Conservation (phyloP, 2,329 filamentous ascomycete species). For the Sclerotinia glacialis region DNA sequence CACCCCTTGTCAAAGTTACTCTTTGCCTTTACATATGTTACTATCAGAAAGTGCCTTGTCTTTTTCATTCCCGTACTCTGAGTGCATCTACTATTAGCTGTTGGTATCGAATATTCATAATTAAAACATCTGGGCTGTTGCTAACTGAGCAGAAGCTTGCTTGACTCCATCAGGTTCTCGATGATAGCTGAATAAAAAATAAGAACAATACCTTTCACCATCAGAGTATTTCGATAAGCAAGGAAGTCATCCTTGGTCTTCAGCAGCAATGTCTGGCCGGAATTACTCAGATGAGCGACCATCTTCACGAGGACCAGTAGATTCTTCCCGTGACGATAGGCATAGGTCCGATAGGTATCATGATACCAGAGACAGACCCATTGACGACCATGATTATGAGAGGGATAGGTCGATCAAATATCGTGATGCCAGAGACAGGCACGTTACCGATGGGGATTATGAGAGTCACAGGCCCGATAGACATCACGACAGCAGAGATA, state of each 20-base stretch:
- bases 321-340: background rate
- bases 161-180: background rate
- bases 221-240: background rate
- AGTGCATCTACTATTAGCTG: background rate
- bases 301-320: background rate
- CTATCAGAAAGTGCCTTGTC: background rate
- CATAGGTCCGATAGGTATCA: background rate
- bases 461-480: background rate
- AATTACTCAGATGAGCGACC: background rate
- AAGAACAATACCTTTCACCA: background rate
- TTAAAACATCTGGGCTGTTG: background rate
- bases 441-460: background rate
- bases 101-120: background rate
- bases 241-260: background rate
- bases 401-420: background rate
- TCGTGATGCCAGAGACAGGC: background rate
- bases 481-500: background rate
- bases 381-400: background rate
- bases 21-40: background rate
- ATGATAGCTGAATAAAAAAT: constrained; percentile 1
- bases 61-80: background rate
- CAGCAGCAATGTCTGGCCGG: constrained; percentile 5
- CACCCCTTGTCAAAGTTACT: background rate
- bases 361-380: background rate
- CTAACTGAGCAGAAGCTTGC: background rate